Base-by-base conservation (phyloP, 805 yeast species). In the Sungouiozyma intestinalis region DNA sequence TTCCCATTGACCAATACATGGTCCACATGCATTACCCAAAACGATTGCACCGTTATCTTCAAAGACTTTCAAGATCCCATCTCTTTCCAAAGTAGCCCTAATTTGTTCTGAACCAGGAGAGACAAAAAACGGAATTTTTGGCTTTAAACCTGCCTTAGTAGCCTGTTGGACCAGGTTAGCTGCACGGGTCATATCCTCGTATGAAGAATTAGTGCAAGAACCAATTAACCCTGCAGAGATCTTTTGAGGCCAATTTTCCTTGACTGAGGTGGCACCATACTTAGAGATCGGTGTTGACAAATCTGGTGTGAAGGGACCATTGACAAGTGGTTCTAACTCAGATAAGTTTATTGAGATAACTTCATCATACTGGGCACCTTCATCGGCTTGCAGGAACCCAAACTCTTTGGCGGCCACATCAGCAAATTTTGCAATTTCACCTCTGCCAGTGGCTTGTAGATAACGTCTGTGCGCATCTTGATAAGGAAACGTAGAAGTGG, bases 1-100 rank as follows among this genome's bases (percentile, higher is more conserved):
- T 64, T 92, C 96, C 98, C 98, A 90, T 73, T 90, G 98, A 45
- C 98, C 98, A 62, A 90, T 90, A 72, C 98, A 90, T 58, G 97
- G 98, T 53, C 98, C 98, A 74, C 98, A 90, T 16, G 98, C 98
- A 64, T 90, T 90, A 42, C 97, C 96, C 54, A 90, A 74, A 36
- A 90, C 95, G 45, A 77, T 73, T 53, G 95, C 98, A 46, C 97
- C 97, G 55, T 79, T 81, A 42, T 81, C 77, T 63, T 81, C 79
- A 63, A 90, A 87, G 35, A 81, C 77, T 38, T 81, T 72, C 48
- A 84, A 76, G 58, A 83, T 77, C 45, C 97, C 97, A 65, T 90
- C 98, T 67, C 97, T 79, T 64, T 84, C 95, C 55, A 90, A 79
- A 40, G 98, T 90, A 41, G 97, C 97, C 67, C 97, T 78, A 55